Base-by-base conservation (phyloP, 2,329 filamentous ascomycete genomes). In the Neodidymelliopsis sp. region DNA sequence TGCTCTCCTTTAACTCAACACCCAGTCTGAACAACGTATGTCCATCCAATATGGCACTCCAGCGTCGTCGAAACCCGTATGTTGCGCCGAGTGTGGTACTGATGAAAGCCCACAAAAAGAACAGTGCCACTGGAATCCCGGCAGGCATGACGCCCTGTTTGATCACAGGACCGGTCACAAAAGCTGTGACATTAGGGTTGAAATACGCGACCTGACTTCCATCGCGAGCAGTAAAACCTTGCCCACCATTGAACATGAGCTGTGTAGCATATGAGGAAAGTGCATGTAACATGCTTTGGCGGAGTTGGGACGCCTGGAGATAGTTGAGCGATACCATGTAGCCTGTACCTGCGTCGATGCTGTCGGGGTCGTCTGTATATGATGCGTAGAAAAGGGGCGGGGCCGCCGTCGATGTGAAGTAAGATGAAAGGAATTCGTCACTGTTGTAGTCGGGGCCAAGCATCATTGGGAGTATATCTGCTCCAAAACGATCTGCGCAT, bases 21-120 rank as follows among this genome's bases (percentile, higher is more conserved):
- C 43, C 43, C 6, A 52, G 27, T 10, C 43, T 37, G 37, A 55
- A 55, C 11, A 54, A 13, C 3, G 52, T 48, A n/a, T 55, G 27
- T 8, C 43, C 47, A 22, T 51, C 47, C 4, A 55, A 18, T n/a
- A 51, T 52, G 9, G 19, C 52, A 15, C 34, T 49, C 43, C 52
- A 55, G 15, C 47, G 43, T 19, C 33, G 31, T 6, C 48, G 29
- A n/a, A 42, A 51, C 5, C 52, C 43, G 11, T 55, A 52, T 10
- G 15, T 9, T 3, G 45, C 4, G 13, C 47, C 34, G 12, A 52
- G 38, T 4, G 30, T 12, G 13, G 36, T 37, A n/a, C 42, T 29
- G 4, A 49, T 18, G 1, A 49, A 36, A 1, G 43, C 40, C 48
- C 39, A 55, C 11, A 44, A 15, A 9, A 16, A 24, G 24, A 49